Conservation (phyloP, 108 stramenopile genomes). For the Bacterosira constricta region DNA sequence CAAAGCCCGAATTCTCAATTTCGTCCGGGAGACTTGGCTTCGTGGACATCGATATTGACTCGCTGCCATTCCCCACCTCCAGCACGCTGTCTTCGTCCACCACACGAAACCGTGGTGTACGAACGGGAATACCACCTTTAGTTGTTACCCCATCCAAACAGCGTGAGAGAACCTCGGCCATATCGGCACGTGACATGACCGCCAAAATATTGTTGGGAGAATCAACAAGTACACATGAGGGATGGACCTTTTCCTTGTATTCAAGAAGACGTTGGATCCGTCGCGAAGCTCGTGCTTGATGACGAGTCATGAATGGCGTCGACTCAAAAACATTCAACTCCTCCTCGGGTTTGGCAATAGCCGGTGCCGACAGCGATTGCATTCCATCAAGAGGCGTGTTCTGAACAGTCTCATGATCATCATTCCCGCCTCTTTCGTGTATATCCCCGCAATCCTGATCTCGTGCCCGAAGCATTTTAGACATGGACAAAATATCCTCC, state of each 20-base stretch:
- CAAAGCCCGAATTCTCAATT: constrained; percentile 46
- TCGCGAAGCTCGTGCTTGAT: constrained; percentile 50
- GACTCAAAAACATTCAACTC: not conserved
- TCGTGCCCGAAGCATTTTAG: constrained; percentile 39
- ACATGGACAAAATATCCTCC: constrained; percentile 79
- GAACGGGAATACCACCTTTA: constrained; percentile 61
- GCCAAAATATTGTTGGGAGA: constrained; percentile 71
- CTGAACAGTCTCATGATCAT: not conserved
- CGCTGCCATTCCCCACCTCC: not conserved
- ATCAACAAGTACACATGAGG: constrained; percentile 76
- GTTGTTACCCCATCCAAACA: constrained; percentile 63
- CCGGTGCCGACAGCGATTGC: too few relatives aligned
- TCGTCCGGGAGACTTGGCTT: constrained; percentile 18
- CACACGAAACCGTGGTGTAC: constrained; percentile 68
- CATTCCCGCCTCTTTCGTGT: not conserved
- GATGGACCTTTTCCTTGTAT: constrained; percentile 61
- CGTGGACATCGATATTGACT: too few relatives aligned
- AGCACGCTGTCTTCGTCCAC: constrained; percentile 27
- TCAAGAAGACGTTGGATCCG: constrained; percentile 69
- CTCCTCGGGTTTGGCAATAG: not conserved
- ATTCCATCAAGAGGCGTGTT: too few relatives aligned
- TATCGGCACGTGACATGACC: constrained; percentile 79
- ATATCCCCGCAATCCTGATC: not conserved
- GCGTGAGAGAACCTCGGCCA: constrained; percentile 58
- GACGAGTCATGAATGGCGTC: constrained; percentile 13